Percentiles rank a stretch among this genome's conserved stretches.
phyloP scores from a whole-genome alignment of 352 stramenopile species.

The Phytophthora foliorum region DNA sequence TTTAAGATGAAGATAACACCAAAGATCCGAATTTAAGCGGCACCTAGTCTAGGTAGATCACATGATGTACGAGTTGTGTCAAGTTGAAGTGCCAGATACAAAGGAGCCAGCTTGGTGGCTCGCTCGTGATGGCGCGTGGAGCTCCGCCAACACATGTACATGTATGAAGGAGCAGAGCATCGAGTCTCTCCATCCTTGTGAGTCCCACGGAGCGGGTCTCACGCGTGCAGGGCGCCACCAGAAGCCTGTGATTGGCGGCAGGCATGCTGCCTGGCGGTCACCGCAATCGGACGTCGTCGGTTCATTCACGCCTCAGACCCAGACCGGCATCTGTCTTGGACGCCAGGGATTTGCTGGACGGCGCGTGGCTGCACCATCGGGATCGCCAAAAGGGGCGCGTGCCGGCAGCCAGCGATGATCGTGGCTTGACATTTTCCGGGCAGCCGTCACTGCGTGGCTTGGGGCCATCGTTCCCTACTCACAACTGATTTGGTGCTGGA shows the following conservation, averaged over 20 bases:
- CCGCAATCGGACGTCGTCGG: constrained; percentile 6
- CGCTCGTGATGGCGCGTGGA: too few species aligned
- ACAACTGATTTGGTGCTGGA: background rate
- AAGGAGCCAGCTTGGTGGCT: too few species aligned
- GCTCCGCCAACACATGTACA: too few species aligned
- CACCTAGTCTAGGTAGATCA: background rate
- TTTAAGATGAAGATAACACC: background rate
- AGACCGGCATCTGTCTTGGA: background rate
- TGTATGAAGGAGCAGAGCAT: background rate
- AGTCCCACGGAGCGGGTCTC: constrained; percentile 22
- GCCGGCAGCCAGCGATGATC: background rate
- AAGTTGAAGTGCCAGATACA: constrained; percentile 18
- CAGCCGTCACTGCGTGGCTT: background rate
- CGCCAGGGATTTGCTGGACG: background rate
- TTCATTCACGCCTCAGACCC: background rate
- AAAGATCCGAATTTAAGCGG: background rate
- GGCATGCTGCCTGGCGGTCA: constrained; percentile 22
- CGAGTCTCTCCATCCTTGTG: constrained; percentile 23
- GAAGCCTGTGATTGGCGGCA: constrained; percentile 34
- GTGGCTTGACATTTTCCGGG: background rate
- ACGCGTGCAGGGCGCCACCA: constrained; percentile 26
- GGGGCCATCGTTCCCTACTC: background rate
- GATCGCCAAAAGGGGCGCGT: constrained; percentile 7
- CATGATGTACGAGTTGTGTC: constrained; percentile 2
- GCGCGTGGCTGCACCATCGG: constrained; percentile 37